Percentiles rank a stretch among this genome's conserved stretches.
Conservation (phyloP, 2,329 filamentous ascomycete genomes). For the Aspergillus sojae region DNA sequence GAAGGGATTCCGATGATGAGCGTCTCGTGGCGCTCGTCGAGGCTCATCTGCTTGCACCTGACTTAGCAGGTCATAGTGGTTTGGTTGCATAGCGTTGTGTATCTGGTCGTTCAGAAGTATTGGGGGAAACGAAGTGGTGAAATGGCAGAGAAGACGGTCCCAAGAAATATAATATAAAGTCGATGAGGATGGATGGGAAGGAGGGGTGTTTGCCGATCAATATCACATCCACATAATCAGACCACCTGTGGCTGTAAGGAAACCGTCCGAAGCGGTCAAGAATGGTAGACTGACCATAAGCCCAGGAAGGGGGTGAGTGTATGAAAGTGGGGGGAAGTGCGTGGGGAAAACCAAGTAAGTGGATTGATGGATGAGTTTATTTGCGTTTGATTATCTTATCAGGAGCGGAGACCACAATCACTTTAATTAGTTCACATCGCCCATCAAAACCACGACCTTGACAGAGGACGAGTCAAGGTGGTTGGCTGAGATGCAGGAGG, state of each 20-base stretch:
- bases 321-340: background rate
- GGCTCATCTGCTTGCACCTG: slow-evolving; percentile 35
- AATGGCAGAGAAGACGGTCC: background rate
- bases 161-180: background rate
- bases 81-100: slow-evolving; percentile 40
- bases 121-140: background rate
- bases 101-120: background rate
- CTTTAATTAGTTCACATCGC: background rate
- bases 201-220: background rate
- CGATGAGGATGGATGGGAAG: background rate
- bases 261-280: slow-evolving; percentile 5
- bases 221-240: background rate
- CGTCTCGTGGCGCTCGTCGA: slow-evolving; percentile 40
- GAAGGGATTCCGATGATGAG: slow-evolving; percentile 31
- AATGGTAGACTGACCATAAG: background rate
- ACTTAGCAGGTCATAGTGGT: slow-evolving; percentile 42
- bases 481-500: slow-evolving; percentile 6
- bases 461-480: background rate
- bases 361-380: background rate
- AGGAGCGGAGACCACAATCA: background rate
- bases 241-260: background rate
- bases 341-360: background rate
- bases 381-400: slow-evolving; percentile 2
- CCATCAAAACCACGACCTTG: background rate
- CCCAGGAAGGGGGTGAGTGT: background rate